Conservation (phyloP, 495 filamentous ascomycete species). For the Talaromyces liani region DNA sequence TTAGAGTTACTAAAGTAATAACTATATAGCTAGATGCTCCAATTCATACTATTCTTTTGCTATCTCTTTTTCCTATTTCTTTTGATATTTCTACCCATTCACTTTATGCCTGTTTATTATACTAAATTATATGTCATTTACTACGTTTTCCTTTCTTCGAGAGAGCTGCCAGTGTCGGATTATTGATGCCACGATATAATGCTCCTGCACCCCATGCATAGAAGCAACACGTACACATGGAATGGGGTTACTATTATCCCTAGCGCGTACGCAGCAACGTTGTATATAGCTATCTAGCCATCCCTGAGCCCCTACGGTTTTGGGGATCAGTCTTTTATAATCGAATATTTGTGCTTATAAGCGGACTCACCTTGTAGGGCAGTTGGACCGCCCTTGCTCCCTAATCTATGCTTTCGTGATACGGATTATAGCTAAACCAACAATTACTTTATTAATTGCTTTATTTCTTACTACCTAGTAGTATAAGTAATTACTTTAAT, state of each 20-base stretch:
- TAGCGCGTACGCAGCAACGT: too few relatives aligned
- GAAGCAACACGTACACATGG: not conserved
- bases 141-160: not conserved
- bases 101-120: not conserved
- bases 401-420: not conserved
- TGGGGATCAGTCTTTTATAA: too few relatives aligned
- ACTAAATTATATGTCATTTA: not conserved
- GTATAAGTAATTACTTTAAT: too few relatives aligned
- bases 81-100: too few relatives aligned
- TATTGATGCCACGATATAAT: not conserved
- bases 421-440: not conserved
- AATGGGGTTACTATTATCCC: not conserved
- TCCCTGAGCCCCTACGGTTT: too few relatives aligned
- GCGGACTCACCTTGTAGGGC: not conserved
- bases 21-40: not conserved
- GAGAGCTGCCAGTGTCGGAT: not conserved
- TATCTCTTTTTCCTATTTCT: not conserved
- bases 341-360: not conserved
- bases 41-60: not conserved
- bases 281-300: too few relatives aligned
- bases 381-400: slow-evolving; percentile 4
- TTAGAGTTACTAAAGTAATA: not conserved
- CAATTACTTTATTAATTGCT: too few relatives aligned
- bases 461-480: too few relatives aligned
- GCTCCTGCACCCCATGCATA: not conserved